A percentile compares a stretch with the other conserved stretches of the same genome.
Evolutionary conservation across 129 eudicot species (phyloP).

Genomic region (Dittrichia graveolens): DNA sequence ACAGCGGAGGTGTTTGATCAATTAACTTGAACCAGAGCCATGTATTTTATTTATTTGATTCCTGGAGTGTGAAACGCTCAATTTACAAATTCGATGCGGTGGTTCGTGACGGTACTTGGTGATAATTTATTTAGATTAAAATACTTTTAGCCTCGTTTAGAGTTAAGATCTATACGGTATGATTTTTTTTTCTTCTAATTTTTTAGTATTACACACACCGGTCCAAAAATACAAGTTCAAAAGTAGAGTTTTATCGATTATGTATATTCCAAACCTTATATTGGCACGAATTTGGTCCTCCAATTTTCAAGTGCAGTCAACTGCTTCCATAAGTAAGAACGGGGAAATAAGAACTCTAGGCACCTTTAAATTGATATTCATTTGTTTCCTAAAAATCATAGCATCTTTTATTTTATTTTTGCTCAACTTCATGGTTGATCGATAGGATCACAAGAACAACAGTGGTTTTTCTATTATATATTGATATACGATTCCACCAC

Average conservation of each 20-base stretch:
- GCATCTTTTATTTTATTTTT: constrained; percentile 5
- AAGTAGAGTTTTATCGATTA: background rate
- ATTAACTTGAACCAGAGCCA: background rate
- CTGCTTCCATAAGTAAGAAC: background rate
- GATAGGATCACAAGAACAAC: constrained; percentile 2
- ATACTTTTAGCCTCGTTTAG: constrained; percentile 11
- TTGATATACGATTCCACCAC: constrained; percentile 2
- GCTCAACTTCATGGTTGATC: constrained; percentile 8
- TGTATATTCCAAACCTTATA: background rate
- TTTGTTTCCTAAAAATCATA: constrained; percentile 1
- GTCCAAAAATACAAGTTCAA: background rate
- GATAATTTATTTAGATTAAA: background rate
- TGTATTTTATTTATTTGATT: background rate
- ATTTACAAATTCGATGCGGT: background rate
- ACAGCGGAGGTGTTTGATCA: background rate
- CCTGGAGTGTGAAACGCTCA: background rate
- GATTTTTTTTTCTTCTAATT: background rate
- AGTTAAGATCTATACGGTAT: background rate
- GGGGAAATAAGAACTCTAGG: background rate
- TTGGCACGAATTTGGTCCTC: background rate
- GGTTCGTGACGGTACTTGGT: background rate
- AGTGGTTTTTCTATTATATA: background rate
- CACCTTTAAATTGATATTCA: background rate
- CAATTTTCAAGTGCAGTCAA: too few species aligned
- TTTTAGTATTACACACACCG: too few species aligned